Base-by-base conservation (phyloP, 2,329 filamentous ascomycete species). In the Cladosporium sp. region DNA sequence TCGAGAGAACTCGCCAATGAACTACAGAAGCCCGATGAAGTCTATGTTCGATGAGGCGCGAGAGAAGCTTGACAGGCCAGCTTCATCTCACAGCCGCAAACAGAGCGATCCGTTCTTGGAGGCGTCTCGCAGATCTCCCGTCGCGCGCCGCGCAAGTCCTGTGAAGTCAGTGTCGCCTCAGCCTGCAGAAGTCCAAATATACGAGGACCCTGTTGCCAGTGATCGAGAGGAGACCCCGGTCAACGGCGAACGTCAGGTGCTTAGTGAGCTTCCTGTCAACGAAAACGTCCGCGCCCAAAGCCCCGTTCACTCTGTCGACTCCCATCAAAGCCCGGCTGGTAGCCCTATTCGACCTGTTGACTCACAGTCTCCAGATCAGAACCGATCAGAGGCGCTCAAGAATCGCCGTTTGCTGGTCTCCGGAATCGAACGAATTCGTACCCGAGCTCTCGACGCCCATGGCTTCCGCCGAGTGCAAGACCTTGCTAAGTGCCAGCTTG, bases 381-480 rank as follows among this genome's bases (percentile, higher is more conserved):
- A 74, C 70, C 80, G 75, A 61, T 71, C 77, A n/a, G 78, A 80
- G 73, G 80, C 75, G 46, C 74, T 77, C 65, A 81, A 78, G 69
- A 82, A 78, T 68, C 79, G 75, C 8, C 86, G 89, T 53, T 81
- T 93, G 28, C 83, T 94, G 5, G 86, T 89, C 35, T 93, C 90
- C 71, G 91, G 89, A 59, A 91, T 93, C 70, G 82, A 87, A 61
- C 90, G 91, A 69, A 89, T 93, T 70, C 88, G 88, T 70, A 83
- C 86, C 33, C 87, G 87, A 71, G 87, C 87, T 0, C 84, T 94
- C n/a, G 91, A 93, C 73, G 90, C 91, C 3, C 90, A 93, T 73
- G 91, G 91, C 65, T 92, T 93, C 82, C 86, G 91, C 62, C 91
- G 91, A 72, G 81, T 93, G 58, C 91, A 93, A 76, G 88, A 88